Percentiles rank a stretch among this genome's conserved stretches.
These are phyloP conservation scores for Rubia occidens DNA, from an alignment of 305 asterid genomes.

Conservation along the genomic window DNA sequence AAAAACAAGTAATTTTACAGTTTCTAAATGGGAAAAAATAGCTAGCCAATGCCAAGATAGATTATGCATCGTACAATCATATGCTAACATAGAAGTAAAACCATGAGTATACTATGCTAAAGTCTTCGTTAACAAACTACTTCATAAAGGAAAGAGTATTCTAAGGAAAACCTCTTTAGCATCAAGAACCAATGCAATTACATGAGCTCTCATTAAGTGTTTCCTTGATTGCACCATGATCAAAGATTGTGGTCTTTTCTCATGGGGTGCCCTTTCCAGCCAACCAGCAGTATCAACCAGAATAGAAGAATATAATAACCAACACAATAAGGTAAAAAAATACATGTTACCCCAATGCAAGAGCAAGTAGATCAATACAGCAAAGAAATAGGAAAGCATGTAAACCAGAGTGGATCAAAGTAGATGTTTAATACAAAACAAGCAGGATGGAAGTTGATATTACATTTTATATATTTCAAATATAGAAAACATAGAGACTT, in stretches of 20 bases:
- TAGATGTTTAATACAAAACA: no score
- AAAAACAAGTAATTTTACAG: no score
- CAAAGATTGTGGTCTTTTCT: constrained; percentile 80
- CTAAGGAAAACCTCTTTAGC: constrained; percentile 68
- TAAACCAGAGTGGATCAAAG: not conserved
- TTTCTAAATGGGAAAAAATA: no score
- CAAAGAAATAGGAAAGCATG: not conserved
- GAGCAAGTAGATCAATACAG: not conserved
- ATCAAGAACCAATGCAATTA: constrained; percentile 84
- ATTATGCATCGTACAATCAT: not conserved
- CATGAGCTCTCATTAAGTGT: constrained; percentile 95
- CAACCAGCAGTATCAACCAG: constrained; percentile 99
- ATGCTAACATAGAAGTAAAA: not conserved
- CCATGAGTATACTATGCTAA: not conserved
- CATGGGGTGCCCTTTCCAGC: constrained; percentile 89
- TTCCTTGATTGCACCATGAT: constrained; percentile 87
- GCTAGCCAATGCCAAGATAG: no score
- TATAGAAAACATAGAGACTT: not conserved
- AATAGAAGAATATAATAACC: constrained; percentile 16
- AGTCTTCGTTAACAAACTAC: constrained; percentile 1
- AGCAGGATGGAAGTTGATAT: no score
- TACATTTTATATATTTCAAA: not conserved
- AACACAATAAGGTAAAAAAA: not conserved
- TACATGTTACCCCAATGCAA: constrained; percentile 3
- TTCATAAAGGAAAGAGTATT: not conserved